Evolutionary conservation across 1,284 basidiomycete genomes (phyloP).

Genomic region (Irpex sp.): DNA sequence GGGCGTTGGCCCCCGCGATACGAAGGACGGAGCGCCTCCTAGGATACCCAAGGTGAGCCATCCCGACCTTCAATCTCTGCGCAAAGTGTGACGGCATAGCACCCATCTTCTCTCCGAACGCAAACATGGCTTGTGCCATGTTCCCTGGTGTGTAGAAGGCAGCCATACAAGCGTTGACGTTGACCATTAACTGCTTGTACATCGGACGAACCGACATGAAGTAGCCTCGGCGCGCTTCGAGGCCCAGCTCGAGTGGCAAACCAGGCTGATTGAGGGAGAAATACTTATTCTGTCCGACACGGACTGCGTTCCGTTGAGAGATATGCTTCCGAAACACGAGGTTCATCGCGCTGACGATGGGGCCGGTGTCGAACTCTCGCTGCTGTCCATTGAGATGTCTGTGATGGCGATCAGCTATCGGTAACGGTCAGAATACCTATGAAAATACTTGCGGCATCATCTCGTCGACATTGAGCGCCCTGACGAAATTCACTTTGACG

Average conservation of each 20-base stretch:
- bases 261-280: slow-evolving; percentile 45
- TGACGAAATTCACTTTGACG: slow-evolving; percentile 44
- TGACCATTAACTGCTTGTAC: slow-evolving; percentile 67
- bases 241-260: slow-evolving; percentile 37
- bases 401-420: neutral
- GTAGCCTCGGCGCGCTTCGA: slow-evolving; percentile 63
- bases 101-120: slow-evolving; percentile 43
- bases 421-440: neutral
- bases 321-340: slow-evolving; percentile 61
- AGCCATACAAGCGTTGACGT: slow-evolving; percentile 71
- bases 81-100: slow-evolving; percentile 47
- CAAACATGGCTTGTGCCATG: slow-evolving; percentile 49
- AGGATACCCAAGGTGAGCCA: slow-evolving; percentile 51
- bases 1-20: slow-evolving; percentile 43
- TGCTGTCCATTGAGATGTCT: slow-evolving; percentile 54
- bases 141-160: slow-evolving; percentile 66
- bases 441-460: slow-evolving; percentile 41
- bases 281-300: slow-evolving; percentile 59
- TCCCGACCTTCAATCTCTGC: slow-evolving; percentile 54
- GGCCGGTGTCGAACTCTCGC: slow-evolving; percentile 45
- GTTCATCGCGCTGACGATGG: slow-evolving; percentile 60
- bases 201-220: slow-evolving; percentile 63
- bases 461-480: slow-evolving; percentile 39
- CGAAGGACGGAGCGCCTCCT: slow-evolving; percentile 45
- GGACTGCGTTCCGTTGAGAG: slow-evolving; percentile 41